These are phyloP conservation scores for Cystobasidiaceae sp. DNA, from an alignment of 1,284 basidiomycete species.

Conservation along the genomic window DNA sequence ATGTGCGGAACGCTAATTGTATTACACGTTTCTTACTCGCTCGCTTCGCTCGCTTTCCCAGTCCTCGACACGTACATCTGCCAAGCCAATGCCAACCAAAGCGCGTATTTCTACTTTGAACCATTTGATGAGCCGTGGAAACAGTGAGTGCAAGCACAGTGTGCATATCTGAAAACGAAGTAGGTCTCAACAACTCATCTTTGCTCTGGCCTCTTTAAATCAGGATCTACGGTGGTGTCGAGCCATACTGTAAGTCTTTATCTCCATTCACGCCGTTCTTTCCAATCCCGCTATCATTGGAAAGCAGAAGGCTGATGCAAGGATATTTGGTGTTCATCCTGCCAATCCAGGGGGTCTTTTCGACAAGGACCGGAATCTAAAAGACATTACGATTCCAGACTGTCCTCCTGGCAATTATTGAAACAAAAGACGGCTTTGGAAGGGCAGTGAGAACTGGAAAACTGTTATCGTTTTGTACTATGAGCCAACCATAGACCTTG, in stretches of 20 bases:
- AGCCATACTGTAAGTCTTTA: constrained; percentile 50
- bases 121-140: constrained; percentile 85
- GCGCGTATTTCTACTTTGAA: constrained; percentile 58
- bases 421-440: not conserved
- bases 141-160: constrained; percentile 42
- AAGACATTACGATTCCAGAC: constrained; percentile 37
- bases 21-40: constrained; percentile 49
- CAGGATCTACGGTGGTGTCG: constrained; percentile 64
- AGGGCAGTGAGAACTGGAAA: no score
- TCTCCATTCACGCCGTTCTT: not conserved
- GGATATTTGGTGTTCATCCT: constrained; percentile 55
- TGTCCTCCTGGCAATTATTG: constrained; percentile 26
- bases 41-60: no score
- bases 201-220: not conserved
- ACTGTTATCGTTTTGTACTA: no score
- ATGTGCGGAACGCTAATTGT: no score
- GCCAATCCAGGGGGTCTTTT: constrained; percentile 54
- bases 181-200: not conserved
- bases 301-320: no score
- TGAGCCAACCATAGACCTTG: no score
- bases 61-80: constrained; percentile 80
- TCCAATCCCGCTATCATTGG: not conserved
- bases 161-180: not conserved
- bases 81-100: constrained; percentile 70
- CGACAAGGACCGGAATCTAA: constrained; percentile 49